Conservation (phyloP, 108 stramenopile genomes). For the Mediolabrus comicus region DNA sequence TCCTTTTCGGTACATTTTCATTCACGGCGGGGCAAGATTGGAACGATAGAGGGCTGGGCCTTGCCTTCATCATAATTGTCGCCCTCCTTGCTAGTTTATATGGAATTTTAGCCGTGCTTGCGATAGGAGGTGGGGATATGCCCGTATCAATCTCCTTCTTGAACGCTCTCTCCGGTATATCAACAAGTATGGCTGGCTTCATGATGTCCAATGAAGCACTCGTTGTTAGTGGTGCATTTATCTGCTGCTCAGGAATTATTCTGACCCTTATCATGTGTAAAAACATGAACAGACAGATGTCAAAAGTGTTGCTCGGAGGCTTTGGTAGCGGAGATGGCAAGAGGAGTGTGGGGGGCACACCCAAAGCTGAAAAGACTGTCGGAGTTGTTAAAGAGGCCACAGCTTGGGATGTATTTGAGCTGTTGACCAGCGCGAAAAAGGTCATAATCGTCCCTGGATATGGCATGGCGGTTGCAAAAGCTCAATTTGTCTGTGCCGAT, state of each 20-base stretch:
- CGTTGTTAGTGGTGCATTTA: constrained; percentile 92
- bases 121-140: constrained; percentile 87
- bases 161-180: constrained; percentile 85
- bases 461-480: constrained; percentile 97
- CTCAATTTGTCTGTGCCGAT: constrained; percentile 94
- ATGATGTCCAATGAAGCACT: constrained; percentile 80
- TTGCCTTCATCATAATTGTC: constrained; percentile 48
- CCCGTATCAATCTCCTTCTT: constrained; percentile 88
- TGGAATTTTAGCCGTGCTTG: constrained; percentile 67
- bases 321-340: constrained; percentile 51
- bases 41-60: constrained; percentile 52
- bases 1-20: constrained; percentile 44
- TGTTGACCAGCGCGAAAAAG: constrained; percentile 79
- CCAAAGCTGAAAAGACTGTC: constrained; percentile 77
- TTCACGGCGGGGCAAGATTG: constrained; percentile 46
- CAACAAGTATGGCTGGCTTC: constrained; percentile 84
- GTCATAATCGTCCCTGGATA: constrained; percentile 97
- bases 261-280: constrained; percentile 99
- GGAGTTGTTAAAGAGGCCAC: constrained; percentile 50
- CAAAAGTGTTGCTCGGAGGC: constrained; percentile 91
- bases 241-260: constrained; percentile 95
- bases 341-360: constrained; percentile 29
- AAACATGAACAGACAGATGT: constrained; percentile 92
- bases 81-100: constrained; percentile 53
- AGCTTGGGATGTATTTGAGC: constrained; percentile 17